Conservation (phyloP, 495 filamentous ascomycete genomes). For the Melanomma pulvis-pyrius region DNA sequence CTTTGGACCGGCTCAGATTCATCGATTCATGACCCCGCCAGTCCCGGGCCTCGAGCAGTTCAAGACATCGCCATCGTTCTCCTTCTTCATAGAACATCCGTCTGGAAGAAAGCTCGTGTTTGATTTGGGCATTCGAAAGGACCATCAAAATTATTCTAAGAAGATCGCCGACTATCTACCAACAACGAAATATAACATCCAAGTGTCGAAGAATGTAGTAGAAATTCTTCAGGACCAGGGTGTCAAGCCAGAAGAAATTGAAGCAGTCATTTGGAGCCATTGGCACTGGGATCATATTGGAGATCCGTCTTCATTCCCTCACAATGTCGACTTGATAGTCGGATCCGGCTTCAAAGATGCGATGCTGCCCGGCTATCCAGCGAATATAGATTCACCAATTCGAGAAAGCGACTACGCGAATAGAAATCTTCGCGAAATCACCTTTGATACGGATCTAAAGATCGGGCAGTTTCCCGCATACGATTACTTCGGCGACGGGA, state of each 20-base stretch:
- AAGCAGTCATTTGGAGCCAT: slow-evolving; percentile 55
- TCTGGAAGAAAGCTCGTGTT: slow-evolving; percentile 13
- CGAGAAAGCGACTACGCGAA: slow-evolving; percentile 34
- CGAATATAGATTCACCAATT: slow-evolving; percentile 44
- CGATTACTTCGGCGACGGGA: slow-evolving; percentile 60
- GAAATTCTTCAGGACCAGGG: slow-evolving; percentile 53
- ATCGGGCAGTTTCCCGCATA: slow-evolving; percentile 43
- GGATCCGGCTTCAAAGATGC: slow-evolving; percentile 58
- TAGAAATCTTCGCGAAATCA: slow-evolving; percentile 41
- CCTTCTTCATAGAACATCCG: slow-evolving; percentile 1
- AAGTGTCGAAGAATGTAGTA: slow-evolving; percentile 51
- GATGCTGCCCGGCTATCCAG: slow-evolving; percentile 58
- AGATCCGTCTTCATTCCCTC: slow-evolving; percentile 56
- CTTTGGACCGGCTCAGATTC: slow-evolving; percentile 1
- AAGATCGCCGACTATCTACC: slow-evolving; percentile 1
- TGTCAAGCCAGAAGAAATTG: slow-evolving; percentile 50
- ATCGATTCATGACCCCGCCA: background rate
- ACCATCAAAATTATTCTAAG: slow-evolving; percentile 22
- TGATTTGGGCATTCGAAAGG: slow-evolving; percentile 28
- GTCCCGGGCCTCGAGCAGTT: background rate
- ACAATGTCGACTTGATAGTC: slow-evolving; percentile 53
- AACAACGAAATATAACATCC: background rate
- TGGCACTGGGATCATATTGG: slow-evolving; percentile 59
- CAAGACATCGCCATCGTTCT: background rate
- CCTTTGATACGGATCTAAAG: slow-evolving; percentile 37